Evolutionary conservation across 2,329 filamentous ascomycete genomes (phyloP).

Genomic region (Pestalotiopsis sp.): DNA sequence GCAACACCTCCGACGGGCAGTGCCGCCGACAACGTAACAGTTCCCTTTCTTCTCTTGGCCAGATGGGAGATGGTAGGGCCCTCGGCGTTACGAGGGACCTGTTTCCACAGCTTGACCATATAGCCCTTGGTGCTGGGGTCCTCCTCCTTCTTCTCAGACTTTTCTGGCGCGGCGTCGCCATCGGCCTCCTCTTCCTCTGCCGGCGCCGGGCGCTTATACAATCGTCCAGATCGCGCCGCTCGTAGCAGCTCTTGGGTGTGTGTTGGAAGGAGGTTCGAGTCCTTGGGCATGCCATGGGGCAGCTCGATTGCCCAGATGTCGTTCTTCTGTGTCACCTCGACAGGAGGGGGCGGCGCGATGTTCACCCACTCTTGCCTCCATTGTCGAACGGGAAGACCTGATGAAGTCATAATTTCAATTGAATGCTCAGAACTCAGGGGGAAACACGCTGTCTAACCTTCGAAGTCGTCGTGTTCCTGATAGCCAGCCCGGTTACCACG

Average conservation of each 20-base stretch:
- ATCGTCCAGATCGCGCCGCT: constrained; percentile 74
- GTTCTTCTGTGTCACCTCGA: constrained; percentile 65
- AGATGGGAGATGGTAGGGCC: constrained; percentile 55
- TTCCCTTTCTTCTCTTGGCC: constrained; percentile 64
- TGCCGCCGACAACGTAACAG: constrained; percentile 59
- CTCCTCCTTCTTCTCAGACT: constrained; percentile 65
- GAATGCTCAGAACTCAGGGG: background rate
- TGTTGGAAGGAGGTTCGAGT: constrained; percentile 74
- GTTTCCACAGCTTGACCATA: constrained; percentile 63
- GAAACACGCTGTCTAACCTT: constrained; percentile 42
- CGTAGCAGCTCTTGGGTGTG: constrained; percentile 84
- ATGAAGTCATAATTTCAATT: constrained; percentile 31
- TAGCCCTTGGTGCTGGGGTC: constrained; percentile 58
- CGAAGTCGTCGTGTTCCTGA: constrained; percentile 64
- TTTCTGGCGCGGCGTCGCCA: constrained; percentile 49
- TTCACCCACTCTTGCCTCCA: constrained; percentile 77
- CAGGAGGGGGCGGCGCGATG: constrained; percentile 66
- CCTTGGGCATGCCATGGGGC: constrained; percentile 81
- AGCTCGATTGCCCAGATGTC: constrained; percentile 77
- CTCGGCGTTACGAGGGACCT: constrained; percentile 62
- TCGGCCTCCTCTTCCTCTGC: constrained; percentile 63
- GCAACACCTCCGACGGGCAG: constrained; percentile 45
- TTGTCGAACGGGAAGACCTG: constrained; percentile 84
- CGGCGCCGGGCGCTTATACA: constrained; percentile 73
- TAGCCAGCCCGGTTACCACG: constrained; percentile 60